These are phyloP conservation scores for Coemansia sp. DNA, from an alignment of 192 early-diverging fungal species.

Conservation along the genomic window DNA sequence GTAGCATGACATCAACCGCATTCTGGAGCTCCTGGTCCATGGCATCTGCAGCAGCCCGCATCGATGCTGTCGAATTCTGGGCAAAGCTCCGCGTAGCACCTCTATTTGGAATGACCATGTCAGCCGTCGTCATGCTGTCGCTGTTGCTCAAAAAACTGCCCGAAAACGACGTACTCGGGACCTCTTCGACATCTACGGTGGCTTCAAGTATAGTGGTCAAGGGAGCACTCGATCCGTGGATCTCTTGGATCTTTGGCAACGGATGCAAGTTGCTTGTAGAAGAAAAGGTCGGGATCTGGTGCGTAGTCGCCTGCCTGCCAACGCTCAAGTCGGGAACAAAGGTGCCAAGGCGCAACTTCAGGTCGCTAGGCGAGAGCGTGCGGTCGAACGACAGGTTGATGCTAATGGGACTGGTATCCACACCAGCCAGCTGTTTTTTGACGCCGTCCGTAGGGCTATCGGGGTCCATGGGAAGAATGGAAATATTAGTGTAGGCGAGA, in stretches of 20 bases:
- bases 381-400: slow-evolving; percentile 36
- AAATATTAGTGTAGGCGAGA: neutral
- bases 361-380: slow-evolving; percentile 6
- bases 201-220: neutral
- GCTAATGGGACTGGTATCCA: slow-evolving; percentile 32
- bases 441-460: slow-evolving; percentile 1
- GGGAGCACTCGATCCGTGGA: slow-evolving; percentile 27
- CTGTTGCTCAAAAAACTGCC: slow-evolving; percentile 11
- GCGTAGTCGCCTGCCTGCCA: slow-evolving; percentile 1
- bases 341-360: neutral
- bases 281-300: slow-evolving; percentile 4
- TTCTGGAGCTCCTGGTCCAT: slow-evolving; percentile 38
- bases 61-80: slow-evolving; percentile 1
- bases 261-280: slow-evolving; percentile 26
- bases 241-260: slow-evolving; percentile 27
- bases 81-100: neutral
- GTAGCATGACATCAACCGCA: slow-evolving; percentile 35
- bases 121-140: slow-evolving; percentile 27
- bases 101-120: slow-evolving; percentile 11
- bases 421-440: slow-evolving; percentile 18
- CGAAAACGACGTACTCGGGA: neutral
- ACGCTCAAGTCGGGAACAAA: slow-evolving; percentile 3
- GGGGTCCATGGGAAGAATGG: slow-evolving; percentile 1
- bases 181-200: neutral
- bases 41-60: slow-evolving; percentile 6